Base-by-base conservation (phyloP, 306 rosid genomes). In the Datisca glomerata region DNA sequence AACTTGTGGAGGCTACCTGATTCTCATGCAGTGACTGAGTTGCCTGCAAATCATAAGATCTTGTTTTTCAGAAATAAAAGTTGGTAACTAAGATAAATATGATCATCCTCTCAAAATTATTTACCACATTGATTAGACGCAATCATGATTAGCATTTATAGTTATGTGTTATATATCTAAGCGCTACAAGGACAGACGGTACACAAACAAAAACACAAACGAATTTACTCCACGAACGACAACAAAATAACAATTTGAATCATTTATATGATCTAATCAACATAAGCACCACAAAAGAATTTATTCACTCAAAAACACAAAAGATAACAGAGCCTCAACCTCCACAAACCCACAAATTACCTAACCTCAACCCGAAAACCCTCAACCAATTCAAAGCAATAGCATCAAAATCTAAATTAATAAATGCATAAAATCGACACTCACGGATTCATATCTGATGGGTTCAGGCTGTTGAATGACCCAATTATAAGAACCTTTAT, bases 41-140 rank as follows among this genome's bases (percentile, higher is more conserved):
- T 43, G 70, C 69, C 94, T 78, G 68, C 49, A 51, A 42, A 55
- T n/a, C n/a, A n/a, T n/a, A n/a, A n/a, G n/a, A n/a, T n/a, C n/a
- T n/a, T n/a, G n/a, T n/a, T n/a, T n/a, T n/a, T n/a, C n/a, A n/a
- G n/a, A n/a, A n/a, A n/a, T n/a, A n/a, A n/a, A n/a, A n/a, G n/a
- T n/a, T n/a, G n/a, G n/a, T n/a, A n/a, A n/a, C n/a, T n/a, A n/a
- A n/a, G n/a, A n/a, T n/a, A n/a, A n/a, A n/a, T n/a, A n/a, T n/a
- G n/a, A n/a, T n/a, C n/a, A n/a, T n/a, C n/a, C n/a, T n/a, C n/a
- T n/a, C n/a, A n/a, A n/a, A n/a, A n/a, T n/a, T n/a, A n/a, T n/a
- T n/a, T n/a, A n/a, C n/a, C n/a, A n/a, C n/a, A n/a, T n/a, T n/a
- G n/a, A n/a, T n/a, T n/a, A n/a, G n/a, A n/a, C n/a, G n/a, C n/a